Percentiles rank a stretch among this genome's conserved stretches.
Evolutionary conservation across 805 yeast species (phyloP).

Genomic region (Cyberlindnera euphorbiae): DNA sequence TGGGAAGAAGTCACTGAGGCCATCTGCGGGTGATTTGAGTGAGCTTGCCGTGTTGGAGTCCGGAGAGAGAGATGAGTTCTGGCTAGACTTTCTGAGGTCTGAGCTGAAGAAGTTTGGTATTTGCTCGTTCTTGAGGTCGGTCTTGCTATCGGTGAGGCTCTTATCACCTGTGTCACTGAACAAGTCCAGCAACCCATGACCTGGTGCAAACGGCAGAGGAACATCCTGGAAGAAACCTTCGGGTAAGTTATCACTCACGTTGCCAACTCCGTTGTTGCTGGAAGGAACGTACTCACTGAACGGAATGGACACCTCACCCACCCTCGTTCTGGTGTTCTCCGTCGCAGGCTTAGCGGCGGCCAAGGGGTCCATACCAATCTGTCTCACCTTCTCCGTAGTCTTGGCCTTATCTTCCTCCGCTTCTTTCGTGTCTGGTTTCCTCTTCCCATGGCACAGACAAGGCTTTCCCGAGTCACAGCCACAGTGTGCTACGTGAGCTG

Average conservation of each 20-base stretch:
- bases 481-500: too few relatives aligned
- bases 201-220: conserved; percentile 30
- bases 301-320: conserved; percentile 36
- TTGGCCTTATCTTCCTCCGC: not conserved
- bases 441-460: conserved; percentile 26
- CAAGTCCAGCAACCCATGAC: conserved; percentile 37
- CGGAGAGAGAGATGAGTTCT: conserved; percentile 4
- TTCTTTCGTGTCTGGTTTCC: conserved; percentile 3
- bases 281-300: conserved; percentile 33
- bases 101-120: too few relatives aligned
- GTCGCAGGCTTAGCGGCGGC: conserved; percentile 24
- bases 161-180: conserved; percentile 18
- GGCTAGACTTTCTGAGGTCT: too few relatives aligned
- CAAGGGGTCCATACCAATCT: conserved; percentile 28
- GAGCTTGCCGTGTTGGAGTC: conserved; percentile 2
- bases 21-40: conserved; percentile 6
- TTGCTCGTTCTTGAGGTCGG: too few relatives aligned
- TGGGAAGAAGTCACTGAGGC: conserved; percentile 11
- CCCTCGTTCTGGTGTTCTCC: conserved; percentile 24
- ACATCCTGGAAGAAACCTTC: conserved; percentile 29
- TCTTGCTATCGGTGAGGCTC: conserved; percentile 1
- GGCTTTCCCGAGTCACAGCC: conserved; percentile 25
- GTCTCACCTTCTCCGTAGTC: conserved; percentile 13
- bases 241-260: conserved; percentile 22
- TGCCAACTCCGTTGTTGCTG: conserved; percentile 28